Base-by-base conservation (phyloP, 768 basidiomycete genomes). In the Panaeolus papilionaceus region DNA sequence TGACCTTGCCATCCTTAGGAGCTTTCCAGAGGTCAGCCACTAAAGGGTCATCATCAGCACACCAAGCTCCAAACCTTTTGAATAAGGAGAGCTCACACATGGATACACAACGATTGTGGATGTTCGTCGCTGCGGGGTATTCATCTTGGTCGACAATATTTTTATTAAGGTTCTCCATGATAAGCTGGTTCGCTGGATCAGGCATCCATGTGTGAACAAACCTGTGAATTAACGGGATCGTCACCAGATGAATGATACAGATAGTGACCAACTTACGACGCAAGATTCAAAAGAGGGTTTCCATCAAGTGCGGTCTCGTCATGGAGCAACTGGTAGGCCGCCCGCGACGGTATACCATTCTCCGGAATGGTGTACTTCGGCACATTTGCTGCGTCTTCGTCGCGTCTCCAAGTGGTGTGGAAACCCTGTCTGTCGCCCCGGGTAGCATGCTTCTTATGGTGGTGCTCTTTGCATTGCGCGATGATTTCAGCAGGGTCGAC, bases 81-180 rank as follows among this genome's bases (percentile, higher is more conserved):
- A 26, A 6, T 33, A 67, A 38, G 26, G n/a, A 26, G 51, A 8
- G 76, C 83, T 63, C 67, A 84, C 84, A 73, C 85, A 89, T 88
- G 26, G 84, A 87, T 26, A 86, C 76, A 71, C 84, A 85, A 38
- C 86, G 82, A 45, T 84, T 83, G 72, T 88, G 85, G 67, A 89
- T 84, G 47, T 81, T 77, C 14, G 81, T 79, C 8, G 86, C 81
- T 0, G 85, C 85, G 3, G 89, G 88, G 72, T 91, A 90, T 74
- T 90, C 89, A 72, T 89, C 89, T n/a, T 84, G 79, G 77, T 90
- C 89, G 38, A 89, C 87, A 20, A 87, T 81, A 72, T 90, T 91
- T 68, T 89, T 89, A 77, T 82, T 84, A 67, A 89, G 76, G 72
- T 90, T 89, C 76, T 90, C 89, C 73, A 84, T 78, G 75, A 89